These are phyloP conservation scores for Tetraselmis striata DNA, from an alignment of 139 green algal genomes.

Conservation along the genomic window DNA sequence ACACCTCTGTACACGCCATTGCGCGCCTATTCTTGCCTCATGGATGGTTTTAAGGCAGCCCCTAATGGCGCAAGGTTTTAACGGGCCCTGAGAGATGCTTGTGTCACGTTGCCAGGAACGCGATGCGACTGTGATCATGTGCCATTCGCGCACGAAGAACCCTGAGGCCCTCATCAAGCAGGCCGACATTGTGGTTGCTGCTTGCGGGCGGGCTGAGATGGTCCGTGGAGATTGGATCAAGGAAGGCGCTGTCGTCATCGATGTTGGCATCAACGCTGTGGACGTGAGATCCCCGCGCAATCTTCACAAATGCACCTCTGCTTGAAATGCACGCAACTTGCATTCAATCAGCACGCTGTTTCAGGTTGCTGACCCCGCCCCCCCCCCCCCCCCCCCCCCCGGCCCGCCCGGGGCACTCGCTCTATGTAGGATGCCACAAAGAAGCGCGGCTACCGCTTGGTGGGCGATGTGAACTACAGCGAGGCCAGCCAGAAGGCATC, in stretches of 20 bases:
- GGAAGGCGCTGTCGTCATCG: conserved; percentile 82
- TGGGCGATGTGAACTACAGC: conserved; percentile 81
- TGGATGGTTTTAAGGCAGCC: too few relatives aligned
- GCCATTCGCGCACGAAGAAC: conserved; percentile 1
- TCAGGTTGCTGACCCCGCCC: too few relatives aligned
- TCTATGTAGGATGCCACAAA: conserved; percentile 22
- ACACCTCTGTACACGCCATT: too few relatives aligned
- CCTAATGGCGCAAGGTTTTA: too few relatives aligned
- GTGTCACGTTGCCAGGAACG: too few relatives aligned
- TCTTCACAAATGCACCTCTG: neutral
- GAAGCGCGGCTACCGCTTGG: conserved; percentile 68
- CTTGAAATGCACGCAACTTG: too few relatives aligned
- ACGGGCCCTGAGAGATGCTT: too few relatives aligned
- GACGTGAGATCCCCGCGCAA: conserved; percentile 23
- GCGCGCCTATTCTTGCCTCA: too few relatives aligned
- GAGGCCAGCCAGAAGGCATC: conserved; percentile 51
- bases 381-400: too few relatives aligned
- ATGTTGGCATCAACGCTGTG: conserved; percentile 93
- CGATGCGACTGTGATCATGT: neutral
- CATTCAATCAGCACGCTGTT: too few relatives aligned
- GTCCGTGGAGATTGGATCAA: conserved; percentile 84
- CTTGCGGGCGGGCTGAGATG: conserved; percentile 48
- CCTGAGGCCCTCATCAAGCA: conserved; percentile 18
- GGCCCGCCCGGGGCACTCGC: too few relatives aligned
- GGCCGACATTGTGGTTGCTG: conserved; percentile 95